Evolutionary conservation across 306 rosid species (phyloP).

Genomic region (Adenanthera pavonina): DNA sequence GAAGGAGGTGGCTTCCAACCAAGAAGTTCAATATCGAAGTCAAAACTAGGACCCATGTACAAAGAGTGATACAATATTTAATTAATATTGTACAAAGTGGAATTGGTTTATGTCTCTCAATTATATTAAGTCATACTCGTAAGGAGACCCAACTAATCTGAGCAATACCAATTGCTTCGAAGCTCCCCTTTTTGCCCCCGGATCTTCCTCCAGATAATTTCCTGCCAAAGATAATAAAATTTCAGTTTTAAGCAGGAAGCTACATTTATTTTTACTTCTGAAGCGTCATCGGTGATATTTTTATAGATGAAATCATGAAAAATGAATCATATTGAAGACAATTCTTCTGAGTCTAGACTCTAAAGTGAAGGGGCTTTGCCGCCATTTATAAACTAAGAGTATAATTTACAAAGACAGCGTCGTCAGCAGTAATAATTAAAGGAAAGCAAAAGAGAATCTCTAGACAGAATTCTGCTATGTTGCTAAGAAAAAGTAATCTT

Average conservation of each 20-base stretch:
- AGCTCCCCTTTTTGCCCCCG: background rate
- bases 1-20: constrained; percentile 53
- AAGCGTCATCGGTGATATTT: background rate
- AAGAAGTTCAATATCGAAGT: constrained; percentile 36
- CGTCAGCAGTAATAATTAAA: constrained; percentile 5
- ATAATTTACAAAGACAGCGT: background rate
- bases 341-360: background rate
- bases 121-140: constrained; percentile 3
- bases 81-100: constrained; percentile 10
- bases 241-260: background rate
- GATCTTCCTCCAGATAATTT: background rate
- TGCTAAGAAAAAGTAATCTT: background rate
- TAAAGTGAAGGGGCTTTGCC: constrained; percentile 5
- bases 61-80: constrained; percentile 18
- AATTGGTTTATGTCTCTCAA: constrained; percentile 19
- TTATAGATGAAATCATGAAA: background rate
- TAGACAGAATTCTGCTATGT: constrained; percentile 26
- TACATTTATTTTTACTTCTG: background rate
- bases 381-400: background rate
- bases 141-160: background rate
- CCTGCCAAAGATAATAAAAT: background rate
- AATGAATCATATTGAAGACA: constrained; percentile 5
- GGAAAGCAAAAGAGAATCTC: constrained; percentile 13
- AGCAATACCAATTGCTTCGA: constrained; percentile 11
- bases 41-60: constrained; percentile 44